Base-by-base conservation (phyloP, 805 yeast genomes). In the Ogataea corticis region DNA sequence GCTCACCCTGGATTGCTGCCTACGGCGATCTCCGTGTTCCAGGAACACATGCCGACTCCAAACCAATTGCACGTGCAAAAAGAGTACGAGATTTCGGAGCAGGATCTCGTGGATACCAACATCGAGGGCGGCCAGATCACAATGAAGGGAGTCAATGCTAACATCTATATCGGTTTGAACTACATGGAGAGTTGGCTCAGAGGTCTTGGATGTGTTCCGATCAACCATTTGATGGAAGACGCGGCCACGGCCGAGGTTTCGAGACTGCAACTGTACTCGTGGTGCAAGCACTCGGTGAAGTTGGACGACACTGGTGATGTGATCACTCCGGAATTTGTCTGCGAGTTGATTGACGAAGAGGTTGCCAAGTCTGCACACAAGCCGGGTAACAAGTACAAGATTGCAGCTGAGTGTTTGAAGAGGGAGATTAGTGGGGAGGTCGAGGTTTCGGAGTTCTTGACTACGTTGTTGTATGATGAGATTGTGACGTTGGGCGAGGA, bases 231-330 rank as follows among this genome's bases (percentile, higher is more conserved):
- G 66, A 86, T 86, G 95, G 95, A 86, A 68, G 95, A 86, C 66
- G 95, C 95, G 23, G 94, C 94, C 28, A 86, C 95, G 41, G 92
- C 94, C 33, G 95, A 86, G 68, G 95, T 86, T 32, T 83, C 91
- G 30, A 78, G 94, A 70, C 77, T 89, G 50, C 92, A 85, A 68
- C 72, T 86, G 55, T 83, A 83, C 75, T 89, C 87, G 63, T 86
- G 95, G 95, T 86, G 82, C 42, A 83, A 81, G 48, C 91, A 86
- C 63, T 79, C 80, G 36, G 85, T 80, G 36, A 68, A 62, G 45
- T 62, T 78, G 49, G 74, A 79, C 44, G 87, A 83, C 57, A 73
- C 81, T 19, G 82, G 82, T 39, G 75, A 71, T 43, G 68, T 58
- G 21, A 74, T 85, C 29, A 82, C 87, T 45, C 77, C 85, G 43